Percentiles rank a stretch among this genome's conserved stretches.
Evolutionary conservation across 352 stramenopile species (phyloP).

Genomic region (Pythium volutum): DNA sequence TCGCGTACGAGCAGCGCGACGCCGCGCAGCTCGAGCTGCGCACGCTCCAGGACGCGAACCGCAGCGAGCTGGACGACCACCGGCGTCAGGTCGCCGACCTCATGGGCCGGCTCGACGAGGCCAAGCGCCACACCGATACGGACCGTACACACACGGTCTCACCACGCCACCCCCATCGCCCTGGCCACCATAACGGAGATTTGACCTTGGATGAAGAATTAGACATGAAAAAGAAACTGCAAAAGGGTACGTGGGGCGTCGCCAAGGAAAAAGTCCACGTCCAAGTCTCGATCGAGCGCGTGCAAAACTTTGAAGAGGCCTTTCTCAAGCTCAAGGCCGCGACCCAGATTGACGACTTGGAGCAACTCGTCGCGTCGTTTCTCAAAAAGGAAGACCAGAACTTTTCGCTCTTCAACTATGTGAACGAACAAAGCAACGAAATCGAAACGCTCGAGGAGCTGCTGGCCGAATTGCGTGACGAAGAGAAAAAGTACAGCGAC

Average conservation of each 20-base stretch:
- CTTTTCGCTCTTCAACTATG: constrained; percentile 95
- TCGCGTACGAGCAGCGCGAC: constrained; percentile 95
- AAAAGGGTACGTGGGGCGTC: constrained; percentile 76
- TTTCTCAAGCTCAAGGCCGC: constrained; percentile 93
- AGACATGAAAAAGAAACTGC: constrained; percentile 69
- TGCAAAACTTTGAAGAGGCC: constrained; percentile 95
- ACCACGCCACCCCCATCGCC: constrained; percentile 14
- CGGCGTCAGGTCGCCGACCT: constrained; percentile 52
- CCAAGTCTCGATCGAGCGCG: constrained; percentile 85
- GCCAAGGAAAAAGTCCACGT: constrained; percentile 87
- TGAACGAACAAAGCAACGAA: constrained; percentile 94
- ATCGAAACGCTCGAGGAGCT: constrained; percentile 91
- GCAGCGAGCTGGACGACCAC: constrained; percentile 72
- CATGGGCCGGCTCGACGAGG: constrained; percentile 62
- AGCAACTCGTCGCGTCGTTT: constrained; percentile 91
- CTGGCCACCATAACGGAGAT: constrained; percentile 32
- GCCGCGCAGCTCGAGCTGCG: constrained; percentile 91
- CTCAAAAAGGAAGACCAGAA: constrained; percentile 97
- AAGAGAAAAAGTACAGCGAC: constrained; percentile 85
- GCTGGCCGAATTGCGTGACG: constrained; percentile 62
- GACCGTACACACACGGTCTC: constrained; percentile 32
- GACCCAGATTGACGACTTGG: constrained; percentile 90
- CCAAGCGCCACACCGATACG: constrained; percentile 39
- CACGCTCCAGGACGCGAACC: constrained; percentile 91
- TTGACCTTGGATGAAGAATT: constrained; percentile 58